phyloP scores from a whole-genome alignment of 768 basidiomycete species.

The Kwoniella sp. region DNA sequence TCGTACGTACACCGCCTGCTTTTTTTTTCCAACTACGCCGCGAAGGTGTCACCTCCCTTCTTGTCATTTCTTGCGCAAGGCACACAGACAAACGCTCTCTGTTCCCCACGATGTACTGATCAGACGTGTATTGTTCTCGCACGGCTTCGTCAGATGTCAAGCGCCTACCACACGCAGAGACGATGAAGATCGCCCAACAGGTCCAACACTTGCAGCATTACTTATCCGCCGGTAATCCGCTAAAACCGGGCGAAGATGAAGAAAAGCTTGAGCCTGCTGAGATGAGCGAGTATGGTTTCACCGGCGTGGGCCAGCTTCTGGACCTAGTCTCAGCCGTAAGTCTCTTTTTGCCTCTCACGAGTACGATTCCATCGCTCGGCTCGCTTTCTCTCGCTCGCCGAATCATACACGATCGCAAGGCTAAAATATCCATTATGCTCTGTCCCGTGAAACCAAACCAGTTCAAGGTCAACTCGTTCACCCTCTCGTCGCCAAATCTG shows the following conservation, averaged over 20 bases:
- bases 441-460: conserved; percentile 51
- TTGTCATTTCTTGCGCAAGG: too few relatives aligned
- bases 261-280: conserved; percentile 22
- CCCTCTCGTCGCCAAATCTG: conserved; percentile 75
- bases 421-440: not conserved
- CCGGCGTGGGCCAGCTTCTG: conserved; percentile 34
- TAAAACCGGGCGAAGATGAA: conserved; percentile 3
- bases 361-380: not conserved
- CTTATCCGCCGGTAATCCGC: conserved; percentile 37
- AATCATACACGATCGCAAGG: not conserved
- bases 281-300: conserved; percentile 41
- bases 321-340: conserved; percentile 53
- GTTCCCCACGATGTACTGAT: too few relatives aligned
- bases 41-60: too few relatives aligned
- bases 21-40: too few relatives aligned
- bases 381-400: not conserved
- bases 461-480: conserved; percentile 92
- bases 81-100: too few relatives aligned
- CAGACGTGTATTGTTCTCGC: too few relatives aligned
- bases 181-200: conserved; percentile 42
- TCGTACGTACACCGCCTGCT: conserved; percentile 61
- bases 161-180: conserved; percentile 54
- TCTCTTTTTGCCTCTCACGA: too few relatives aligned
- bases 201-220: conserved; percentile 49
- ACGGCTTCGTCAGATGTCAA: conserved; percentile 70